These are phyloP conservation scores for Mallotus nudiflorus DNA, from an alignment of 345 rosid species.

Conservation along the genomic window DNA sequence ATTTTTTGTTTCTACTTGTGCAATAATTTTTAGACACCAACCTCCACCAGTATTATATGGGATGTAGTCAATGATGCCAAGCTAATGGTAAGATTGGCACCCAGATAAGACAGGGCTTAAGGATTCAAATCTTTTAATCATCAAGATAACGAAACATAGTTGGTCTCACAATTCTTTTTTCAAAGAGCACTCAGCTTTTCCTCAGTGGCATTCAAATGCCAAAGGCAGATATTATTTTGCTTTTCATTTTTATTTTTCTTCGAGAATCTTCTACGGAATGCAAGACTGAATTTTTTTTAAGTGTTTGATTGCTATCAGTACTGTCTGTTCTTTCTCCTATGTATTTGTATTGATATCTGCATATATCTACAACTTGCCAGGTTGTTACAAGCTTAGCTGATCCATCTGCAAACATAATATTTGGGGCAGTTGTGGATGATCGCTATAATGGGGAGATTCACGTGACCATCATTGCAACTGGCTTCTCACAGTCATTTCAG, in stretches of 20 bases:
- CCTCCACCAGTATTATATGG: too few species aligned
- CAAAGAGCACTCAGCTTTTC: too few species aligned
- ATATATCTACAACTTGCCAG: constrained; percentile 34
- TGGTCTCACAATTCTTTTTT: too few species aligned
- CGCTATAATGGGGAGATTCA: constrained; percentile 95
- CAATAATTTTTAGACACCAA: neutral
- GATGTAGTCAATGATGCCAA: neutral
- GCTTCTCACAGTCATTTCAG: constrained; percentile 95
- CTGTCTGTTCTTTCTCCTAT: neutral
- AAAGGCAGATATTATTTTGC: neutral
- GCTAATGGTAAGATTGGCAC: neutral
- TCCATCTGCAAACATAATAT: constrained; percentile 97
- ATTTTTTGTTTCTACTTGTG: neutral
- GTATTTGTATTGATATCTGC: neutral
- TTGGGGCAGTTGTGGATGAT: constrained; percentile 96
- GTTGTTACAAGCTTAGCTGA: constrained; percentile 97
- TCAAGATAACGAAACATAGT: too few species aligned
- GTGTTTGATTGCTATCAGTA: neutral
- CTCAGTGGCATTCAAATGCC: too few species aligned
- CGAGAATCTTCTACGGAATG: neutral
- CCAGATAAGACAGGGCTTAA: too few species aligned
- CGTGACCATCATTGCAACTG: constrained; percentile 93
- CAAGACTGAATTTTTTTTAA: neutral
- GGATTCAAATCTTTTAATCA: too few species aligned
- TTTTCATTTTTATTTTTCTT: neutral